Conservation (phyloP, 2,329 filamentous ascomycete species). For the Cadophora luteo-olivacea region DNA sequence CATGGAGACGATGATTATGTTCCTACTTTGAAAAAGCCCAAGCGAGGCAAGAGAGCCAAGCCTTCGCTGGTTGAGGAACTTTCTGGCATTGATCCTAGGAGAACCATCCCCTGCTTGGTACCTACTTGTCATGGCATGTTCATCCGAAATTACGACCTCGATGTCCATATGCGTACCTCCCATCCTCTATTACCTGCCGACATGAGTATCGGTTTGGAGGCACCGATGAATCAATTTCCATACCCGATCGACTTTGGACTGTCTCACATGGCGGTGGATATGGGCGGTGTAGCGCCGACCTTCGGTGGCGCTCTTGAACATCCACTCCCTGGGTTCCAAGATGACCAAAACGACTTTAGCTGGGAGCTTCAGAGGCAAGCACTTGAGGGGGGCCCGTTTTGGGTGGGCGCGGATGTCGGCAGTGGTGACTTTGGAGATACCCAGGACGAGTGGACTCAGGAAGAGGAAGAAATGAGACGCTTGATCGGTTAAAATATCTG, state of each 20-base stretch:
- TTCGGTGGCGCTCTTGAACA: background rate
- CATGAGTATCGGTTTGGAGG: constrained; percentile 3
- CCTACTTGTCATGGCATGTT: constrained; percentile 60
- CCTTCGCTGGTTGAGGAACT: constrained; percentile 52
- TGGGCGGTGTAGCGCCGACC: background rate
- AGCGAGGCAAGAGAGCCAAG: constrained; percentile 25
- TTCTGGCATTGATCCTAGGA: constrained; percentile 56
- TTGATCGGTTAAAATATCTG: constrained; percentile 37
- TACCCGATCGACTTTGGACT: background rate
- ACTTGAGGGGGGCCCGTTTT: constrained; percentile 37
- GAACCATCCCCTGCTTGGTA: constrained; percentile 58
- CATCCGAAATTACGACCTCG: constrained; percentile 62
- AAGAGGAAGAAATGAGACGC: constrained; percentile 42
- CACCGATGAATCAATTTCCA: constrained; percentile 2
- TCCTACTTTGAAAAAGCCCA: constrained; percentile 21
- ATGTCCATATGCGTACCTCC: constrained; percentile 58
- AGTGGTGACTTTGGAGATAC: constrained; percentile 16
- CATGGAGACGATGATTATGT: constrained; percentile 15
- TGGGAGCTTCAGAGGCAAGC: constrained; percentile 41
- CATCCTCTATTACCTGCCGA: constrained; percentile 39
- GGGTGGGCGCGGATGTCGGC: constrained; percentile 39
- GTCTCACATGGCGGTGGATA: background rate
- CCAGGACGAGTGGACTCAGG: constrained; percentile 34
- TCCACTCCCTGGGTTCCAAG: background rate
- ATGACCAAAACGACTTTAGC: constrained; percentile 33